Conservation (phyloP, 129 eudicot genomes). For the Apium graveolens region DNA sequence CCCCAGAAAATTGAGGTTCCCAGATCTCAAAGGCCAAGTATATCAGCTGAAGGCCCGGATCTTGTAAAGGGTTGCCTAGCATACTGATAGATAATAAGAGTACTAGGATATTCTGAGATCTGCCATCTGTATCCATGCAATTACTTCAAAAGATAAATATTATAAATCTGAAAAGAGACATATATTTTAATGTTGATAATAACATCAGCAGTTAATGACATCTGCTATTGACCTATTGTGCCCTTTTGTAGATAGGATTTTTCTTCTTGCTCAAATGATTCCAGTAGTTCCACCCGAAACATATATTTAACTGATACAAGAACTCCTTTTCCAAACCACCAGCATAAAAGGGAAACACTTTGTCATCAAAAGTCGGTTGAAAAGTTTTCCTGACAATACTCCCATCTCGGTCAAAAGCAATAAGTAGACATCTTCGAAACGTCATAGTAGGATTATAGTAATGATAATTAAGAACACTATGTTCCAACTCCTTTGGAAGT, state of each 20-base stretch:
- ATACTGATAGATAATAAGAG: conserved; percentile 7
- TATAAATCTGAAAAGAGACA: too few species aligned
- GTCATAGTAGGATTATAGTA: background rate
- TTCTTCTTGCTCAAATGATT: background rate
- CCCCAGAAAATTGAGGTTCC: conserved; percentile 70
- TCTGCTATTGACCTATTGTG: background rate
- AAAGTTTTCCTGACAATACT: background rate
- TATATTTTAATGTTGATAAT: too few species aligned
- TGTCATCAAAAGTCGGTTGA: background rate
- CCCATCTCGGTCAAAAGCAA: background rate
- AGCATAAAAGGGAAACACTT: background rate
- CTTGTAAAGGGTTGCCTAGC: conserved; percentile 58
- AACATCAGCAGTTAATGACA: background rate
- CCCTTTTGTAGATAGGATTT: background rate
- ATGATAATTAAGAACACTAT: background rate
- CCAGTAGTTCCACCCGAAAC: background rate
- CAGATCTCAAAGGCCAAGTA: conserved; percentile 45
- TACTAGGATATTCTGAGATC: background rate
- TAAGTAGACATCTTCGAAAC: background rate
- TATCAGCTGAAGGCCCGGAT: conserved; percentile 82
- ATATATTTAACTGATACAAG: background rate
- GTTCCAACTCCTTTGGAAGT: background rate
- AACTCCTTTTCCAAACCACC: background rate
- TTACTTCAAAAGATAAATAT: too few species aligned
- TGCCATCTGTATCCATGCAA: conserved; percentile 6